Evolutionary conservation across 805 yeast genomes (phyloP), one percentile per base, ranked within the genome.

Genomic region (Candida khao-thaluensis): DNA sequence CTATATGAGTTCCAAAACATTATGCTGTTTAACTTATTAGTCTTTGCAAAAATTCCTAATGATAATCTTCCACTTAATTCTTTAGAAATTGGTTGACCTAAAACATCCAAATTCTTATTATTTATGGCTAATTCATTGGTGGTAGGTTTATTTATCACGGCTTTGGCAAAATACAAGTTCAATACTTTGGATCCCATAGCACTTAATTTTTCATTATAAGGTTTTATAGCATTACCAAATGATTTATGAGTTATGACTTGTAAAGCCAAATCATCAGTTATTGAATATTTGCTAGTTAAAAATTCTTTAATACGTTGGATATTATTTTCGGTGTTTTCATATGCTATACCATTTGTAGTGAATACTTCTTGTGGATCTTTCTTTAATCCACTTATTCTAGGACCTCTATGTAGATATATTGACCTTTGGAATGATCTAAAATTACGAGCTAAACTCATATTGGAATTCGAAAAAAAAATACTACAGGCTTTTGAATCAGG

Each of bases 201-300:
- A 14, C 87, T 72, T 51, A 91, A 69, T 59, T 83, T 85, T 58
- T 89, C 96, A 64, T 90, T 91, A 65, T 85, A 87, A 6, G 97
- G 96, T 52, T 82, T 79, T 46, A 76, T 69, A 7, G 96, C 97
- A 64, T 87, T 95, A 4, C 95, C 95, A 71, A 89, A 91, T 16
- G 96, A 86, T 66, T 91, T 91, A 66, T 91, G 97, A 5, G 97
- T 90, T 52, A 90, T 67, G 28, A 86, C 80, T 65, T 91, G 98
- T 45, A 88, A 68, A 16, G 83, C 64, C 42, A 83, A 49, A 5
- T 72, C 71, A 52, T 86, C 84, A 4, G 82, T 70, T 29, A 90
- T 66, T 29, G 68, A 48, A 52, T 70, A 81, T 44, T 74, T 68
- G 16, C 66, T 67, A 15, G 53, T 44, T 39, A 83, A 60, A 47